phyloP scores from a whole-genome alignment of 768 basidiomycete genomes.

The Cyclocybe aegerita region DNA sequence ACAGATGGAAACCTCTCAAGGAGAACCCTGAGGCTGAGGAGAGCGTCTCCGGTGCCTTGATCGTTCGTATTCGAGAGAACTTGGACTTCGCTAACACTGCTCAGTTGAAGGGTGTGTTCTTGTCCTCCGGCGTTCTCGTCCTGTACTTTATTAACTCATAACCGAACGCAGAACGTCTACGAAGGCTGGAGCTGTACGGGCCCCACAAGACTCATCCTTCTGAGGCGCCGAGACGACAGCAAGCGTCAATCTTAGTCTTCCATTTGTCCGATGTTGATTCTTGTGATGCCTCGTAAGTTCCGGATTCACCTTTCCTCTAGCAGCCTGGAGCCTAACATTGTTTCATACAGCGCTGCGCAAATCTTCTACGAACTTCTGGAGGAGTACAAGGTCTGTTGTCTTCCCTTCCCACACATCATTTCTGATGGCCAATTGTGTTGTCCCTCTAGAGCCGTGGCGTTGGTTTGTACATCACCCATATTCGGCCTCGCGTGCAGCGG shows the following conservation, averaged over 20 bases:
- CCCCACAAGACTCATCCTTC: constrained; percentile 80
- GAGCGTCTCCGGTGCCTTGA: constrained; percentile 76
- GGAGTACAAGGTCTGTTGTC: constrained; percentile 64
- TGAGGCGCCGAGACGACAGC: constrained; percentile 75
- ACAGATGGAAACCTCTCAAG: constrained; percentile 86
- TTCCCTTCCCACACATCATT: neutral
- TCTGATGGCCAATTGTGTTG: neutral
- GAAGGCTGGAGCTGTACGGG: constrained; percentile 89
- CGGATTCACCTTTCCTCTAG: neutral
- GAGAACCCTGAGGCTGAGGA: constrained; percentile 86
- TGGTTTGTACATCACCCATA: constrained; percentile 51
- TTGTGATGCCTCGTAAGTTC: constrained; percentile 84
- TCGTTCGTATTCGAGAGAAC: constrained; percentile 86
- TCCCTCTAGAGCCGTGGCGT: constrained; percentile 45
- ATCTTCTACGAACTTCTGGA: constrained; percentile 78
- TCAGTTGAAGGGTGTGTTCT: constrained; percentile 75
- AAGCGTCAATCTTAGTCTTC: constrained; percentile 81
- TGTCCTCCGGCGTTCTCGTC: neutral
- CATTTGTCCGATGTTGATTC: constrained; percentile 91
- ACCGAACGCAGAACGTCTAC: constrained; percentile 58
- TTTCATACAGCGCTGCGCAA: constrained; percentile 64
- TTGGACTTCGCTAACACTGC: constrained; percentile 97
- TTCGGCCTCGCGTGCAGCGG: constrained; percentile 35
- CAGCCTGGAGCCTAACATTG: constrained; percentile 4
- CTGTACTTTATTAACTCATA: neutral